Base-by-base conservation (phyloP, 352 stramenopile genomes). In the Pythium monospermum region DNA sequence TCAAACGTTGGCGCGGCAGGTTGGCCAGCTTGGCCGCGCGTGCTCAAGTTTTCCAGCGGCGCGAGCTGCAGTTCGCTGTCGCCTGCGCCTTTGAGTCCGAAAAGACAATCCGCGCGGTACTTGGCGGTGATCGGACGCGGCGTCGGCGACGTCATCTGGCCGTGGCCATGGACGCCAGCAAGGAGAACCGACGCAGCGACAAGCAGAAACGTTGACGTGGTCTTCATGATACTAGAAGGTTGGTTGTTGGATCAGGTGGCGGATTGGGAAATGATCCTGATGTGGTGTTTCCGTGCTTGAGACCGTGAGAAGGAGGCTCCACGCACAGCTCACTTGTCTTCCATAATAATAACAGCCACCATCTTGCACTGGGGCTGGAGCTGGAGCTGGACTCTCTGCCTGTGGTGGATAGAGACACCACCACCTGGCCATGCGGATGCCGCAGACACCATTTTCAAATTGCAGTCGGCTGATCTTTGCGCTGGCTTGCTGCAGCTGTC, bases 51-150 rank as follows among this genome's bases (percentile, higher is more conserved):
- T 43, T 84, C 70, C n/a, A 84, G 63, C 13, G 73, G 70, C 2
- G 73, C 66, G 56, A 60, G 76, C 37, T 76, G 39, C 26, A 81
- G 64, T 44, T 84, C 73, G 26, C 73, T 56, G 43, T 80, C 57
- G 6, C 73, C 73, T 6, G 73, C 70, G 10, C 70, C 61, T 22
- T 64, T 68, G 16, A 84, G 52, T 0, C 65, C 63, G 37, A 38
- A 69, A 42, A 72, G 47, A 27, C 62, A 71, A 38, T 81, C 66
- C 4, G 30, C 39, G 28, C 53, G 65, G 57, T 73, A 84, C 39
- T 65, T 72, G 40, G 53, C 25, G 28, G 61, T 72, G 50, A 79
- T 49, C 8, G 35, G 22, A 21, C 58, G 63, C 2, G 42, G 53
- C 43, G 45, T 35, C 0, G 63, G 63, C 35, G 37, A 35, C 8